Evolutionary conservation across 2,329 filamentous ascomycete genomes (phyloP), one percentile per base, ranked within the genome.

Genomic region (Sporothrix phasma): DNA sequence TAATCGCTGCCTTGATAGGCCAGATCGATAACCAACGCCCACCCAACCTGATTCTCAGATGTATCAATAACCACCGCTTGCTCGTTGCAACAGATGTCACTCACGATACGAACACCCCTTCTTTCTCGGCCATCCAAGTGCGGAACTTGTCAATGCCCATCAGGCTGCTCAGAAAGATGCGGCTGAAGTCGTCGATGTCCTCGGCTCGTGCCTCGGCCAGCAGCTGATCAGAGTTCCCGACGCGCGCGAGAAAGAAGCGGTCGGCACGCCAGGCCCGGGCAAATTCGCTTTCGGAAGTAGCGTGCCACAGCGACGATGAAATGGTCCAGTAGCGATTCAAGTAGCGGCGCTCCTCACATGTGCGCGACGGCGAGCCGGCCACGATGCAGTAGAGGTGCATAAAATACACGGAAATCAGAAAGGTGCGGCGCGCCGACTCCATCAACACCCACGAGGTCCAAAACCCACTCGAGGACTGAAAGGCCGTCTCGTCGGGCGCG

Each of bases 391-490:
- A 76, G 13, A 71, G 66, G 54, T 77, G 73, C 19, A 76, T 61
- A 61, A 83, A 75, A 49, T 80, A 81, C 66, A 79, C 79, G 0
- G 77, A 70, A 13, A 80, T 73, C 1, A 84, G 71, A 0, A 80
- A 73, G 0, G 82, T 84, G 17, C 82, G 78, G 2, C 81, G 76
- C 0, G 78, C 73, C 0, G 81, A 83, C 69, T 85, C 82, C 11
- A 81, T 76, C 22, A 83, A 73, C 2, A 82, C 72, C 79, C 80
- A 85, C 1, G 75, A 73, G 7, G 72, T 70, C 82, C 82, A 85
- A 51, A 80, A 80, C 0, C n/a, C n/a, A n/a, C n/a, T 73, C 67
- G 19, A 73, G 75, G 1, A 76, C 74, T 75, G 3, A 81, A 37
- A 15, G 3, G 29, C 49, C 73, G 64, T 8, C 26, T 51, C 26